A percentile compares a stretch with the other conserved stretches of the same genome.
Evolutionary conservation across 495 filamentous ascomycete genomes (phyloP).

Genomic region (Terfezia boudieri): DNA sequence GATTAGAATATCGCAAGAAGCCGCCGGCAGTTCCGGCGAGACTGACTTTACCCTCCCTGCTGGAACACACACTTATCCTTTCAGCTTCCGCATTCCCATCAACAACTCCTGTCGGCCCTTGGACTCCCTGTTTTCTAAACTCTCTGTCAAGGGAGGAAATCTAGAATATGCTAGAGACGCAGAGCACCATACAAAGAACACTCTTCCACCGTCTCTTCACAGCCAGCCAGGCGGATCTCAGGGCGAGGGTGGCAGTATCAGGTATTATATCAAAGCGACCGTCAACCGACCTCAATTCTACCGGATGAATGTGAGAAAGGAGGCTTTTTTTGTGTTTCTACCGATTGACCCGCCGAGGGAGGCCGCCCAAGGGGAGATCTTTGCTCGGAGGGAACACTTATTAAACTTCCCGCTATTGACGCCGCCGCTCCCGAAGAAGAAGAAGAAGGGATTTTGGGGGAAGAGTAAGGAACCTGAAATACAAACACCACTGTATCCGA

Average conservation of each 20-base stretch:
- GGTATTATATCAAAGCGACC: constrained; percentile 83
- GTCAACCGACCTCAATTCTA: constrained; percentile 26
- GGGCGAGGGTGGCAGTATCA: constrained; percentile 50
- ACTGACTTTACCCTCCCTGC: constrained; percentile 42
- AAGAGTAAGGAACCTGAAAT: not conserved
- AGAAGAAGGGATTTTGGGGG: constrained; percentile 5
- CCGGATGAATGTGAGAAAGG: constrained; percentile 11
- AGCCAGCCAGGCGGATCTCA: constrained; percentile 37
- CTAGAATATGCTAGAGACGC: constrained; percentile 26
- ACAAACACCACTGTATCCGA: not conserved
- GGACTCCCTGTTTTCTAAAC: not conserved
- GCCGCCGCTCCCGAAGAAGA: constrained; percentile 8
- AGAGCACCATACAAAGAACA: constrained; percentile 53
- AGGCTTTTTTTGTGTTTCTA: constrained; percentile 49
- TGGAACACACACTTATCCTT: constrained; percentile 72
- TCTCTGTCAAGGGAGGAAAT: constrained; percentile 3
- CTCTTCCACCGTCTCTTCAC: constrained; percentile 66
- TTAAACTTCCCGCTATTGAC: constrained; percentile 14
- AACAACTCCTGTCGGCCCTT: constrained; percentile 51
- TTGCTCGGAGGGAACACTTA: constrained; percentile 52
- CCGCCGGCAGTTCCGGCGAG: constrained; percentile 18
- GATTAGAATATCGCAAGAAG: constrained; percentile 22
- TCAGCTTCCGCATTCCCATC: constrained; percentile 80
- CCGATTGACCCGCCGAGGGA: constrained; percentile 77
- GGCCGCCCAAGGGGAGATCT: constrained; percentile 50